Evolutionary conservation across 2,329 filamentous ascomycete species (phyloP), one percentile per base, ranked within the genome.

Genomic region (Claviceps spartinae): DNA sequence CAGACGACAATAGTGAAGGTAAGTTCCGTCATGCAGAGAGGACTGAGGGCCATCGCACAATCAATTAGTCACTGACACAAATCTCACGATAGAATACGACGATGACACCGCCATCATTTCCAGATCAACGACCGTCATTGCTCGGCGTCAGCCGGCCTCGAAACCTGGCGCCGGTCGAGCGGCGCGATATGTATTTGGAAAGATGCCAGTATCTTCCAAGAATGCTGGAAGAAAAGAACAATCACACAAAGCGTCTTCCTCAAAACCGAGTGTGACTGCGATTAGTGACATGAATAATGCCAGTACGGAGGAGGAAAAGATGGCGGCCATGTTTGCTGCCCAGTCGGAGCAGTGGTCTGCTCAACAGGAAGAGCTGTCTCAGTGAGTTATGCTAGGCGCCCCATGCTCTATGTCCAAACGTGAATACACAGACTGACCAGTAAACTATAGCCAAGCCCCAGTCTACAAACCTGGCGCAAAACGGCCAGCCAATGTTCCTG

Each of bases 71-170:
- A 42, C 64, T 69, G 30, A 34, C 63, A 72, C 57, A 51, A 36
- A 34, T 2, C 20, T 30, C 45, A 24, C 7, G 51, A 16, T 63
- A 95, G 93, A 94, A 70, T 97, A 97, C 64, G 88, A 95, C 61
- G 93, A 98, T 73, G 93, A 98, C 65, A 97, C 93, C 0, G 88
- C 86, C n/a, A 90, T 96, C 60, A 95, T 98, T 50, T 88, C 91
- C 45, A 86, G 93, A 61, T 95, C 93, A 18, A 96, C 90, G 2
- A 94, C 89, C 0, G 89, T 98, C 53, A 84, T 96, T 59, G 93
- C 90, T 42, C 83, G 88, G 54, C 83, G 93, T 55, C 76, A 93
- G 56, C 93, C 93, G 3, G 87, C 93, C 6, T 74, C 81, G 50
- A 88, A 90, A 63, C 84, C 84, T 47, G 93, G 93, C 34, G 88